Evolutionary conservation across 257 asterid species (phyloP), one percentile per base, ranked within the genome.

Genomic region (Agastache rugosa): DNA sequence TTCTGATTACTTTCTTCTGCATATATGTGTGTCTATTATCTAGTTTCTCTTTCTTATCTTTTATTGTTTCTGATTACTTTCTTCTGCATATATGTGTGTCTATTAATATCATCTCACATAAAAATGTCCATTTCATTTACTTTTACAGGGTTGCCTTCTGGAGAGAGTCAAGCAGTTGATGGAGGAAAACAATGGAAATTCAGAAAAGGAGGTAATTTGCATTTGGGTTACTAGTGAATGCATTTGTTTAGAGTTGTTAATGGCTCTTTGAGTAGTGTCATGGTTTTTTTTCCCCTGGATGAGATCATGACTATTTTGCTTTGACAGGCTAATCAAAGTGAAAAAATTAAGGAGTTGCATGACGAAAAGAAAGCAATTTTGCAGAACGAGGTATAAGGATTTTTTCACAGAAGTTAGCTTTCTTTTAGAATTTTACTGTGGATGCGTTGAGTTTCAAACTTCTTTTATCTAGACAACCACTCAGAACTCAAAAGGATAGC

Each of bases 191-290:
- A 87, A 79, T 73, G 86, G 61, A 63, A 71, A 16, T 72, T 71
- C 85, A 51, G 83, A 79, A 56, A 85, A 82, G 75, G 94, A 87
- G 92, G 94, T 89, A 81, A 44, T 31, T n/a, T 20, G 15, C 50
- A 17, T 73, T 63, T 35, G 55, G 25, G 20, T 70, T 65, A 12
- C 44, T n/a, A 5, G 31, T 41, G 44, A 48, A 75, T 42, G 50
- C 48, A 17, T 37, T 66, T 62, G 59, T 62, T 82, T 25, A 63
- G 67, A 50, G 14, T 39, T 60, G 59, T 71, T 63, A 34, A 20
- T 39, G 71, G 70, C 56, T 69, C 39, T 64, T 81, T 64, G 35
- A 42, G 67, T 22, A 35, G 65, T 42, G 27, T 60, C 47, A 9
- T 63, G 29, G 25, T 11, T 41, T 62, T 16, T 42, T 31, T 8